Percentiles rank a stretch among this genome's conserved stretches.
phyloP scores from a whole-genome alignment of 805 yeast genomes.

The Sugiyamaella qingdaonensis region DNA sequence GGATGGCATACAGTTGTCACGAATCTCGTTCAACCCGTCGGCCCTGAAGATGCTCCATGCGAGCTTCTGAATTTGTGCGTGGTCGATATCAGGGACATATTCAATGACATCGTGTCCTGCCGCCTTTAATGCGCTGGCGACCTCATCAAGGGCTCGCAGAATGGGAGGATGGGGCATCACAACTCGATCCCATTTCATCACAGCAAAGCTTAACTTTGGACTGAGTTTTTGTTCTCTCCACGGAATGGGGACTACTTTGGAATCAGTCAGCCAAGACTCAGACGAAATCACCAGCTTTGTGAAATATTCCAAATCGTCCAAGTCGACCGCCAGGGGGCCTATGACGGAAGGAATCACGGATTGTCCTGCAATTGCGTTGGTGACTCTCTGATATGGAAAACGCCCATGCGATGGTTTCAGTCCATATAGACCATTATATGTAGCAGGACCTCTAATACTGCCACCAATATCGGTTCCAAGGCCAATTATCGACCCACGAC shows the following conservation, averaged over 20 bases:
- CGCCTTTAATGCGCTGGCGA: not conserved
- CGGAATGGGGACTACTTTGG: constrained; percentile 39
- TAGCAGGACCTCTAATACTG: constrained; percentile 47
- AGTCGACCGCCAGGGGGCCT: constrained; percentile 45
- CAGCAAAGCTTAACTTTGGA: constrained; percentile 42
- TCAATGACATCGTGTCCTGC: constrained; percentile 50
- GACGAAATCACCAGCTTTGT: constrained; percentile 36
- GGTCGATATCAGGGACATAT: constrained; percentile 13
- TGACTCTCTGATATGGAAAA: constrained; percentile 6
- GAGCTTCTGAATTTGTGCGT: not conserved
- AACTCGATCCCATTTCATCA: constrained; percentile 41
- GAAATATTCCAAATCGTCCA: constrained; percentile 39
- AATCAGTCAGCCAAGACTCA: constrained; percentile 44
- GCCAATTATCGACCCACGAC: constrained; percentile 50
- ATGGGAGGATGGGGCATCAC: constrained; percentile 49
- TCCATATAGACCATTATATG: constrained; percentile 35
- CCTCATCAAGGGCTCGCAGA: constrained; percentile 32
- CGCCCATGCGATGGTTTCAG: constrained; percentile 14
- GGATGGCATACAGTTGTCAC: constrained; percentile 47
- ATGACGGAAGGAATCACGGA: constrained; percentile 41
- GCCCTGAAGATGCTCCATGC: constrained; percentile 11
- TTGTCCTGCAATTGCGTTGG: constrained; percentile 34
- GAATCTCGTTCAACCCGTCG: constrained; percentile 45
- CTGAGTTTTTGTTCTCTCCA: constrained; percentile 34
- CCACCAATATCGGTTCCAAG: constrained; percentile 55